Conservation (phyloP, 345 rosid genomes). For the Ceriops tagal region DNA sequence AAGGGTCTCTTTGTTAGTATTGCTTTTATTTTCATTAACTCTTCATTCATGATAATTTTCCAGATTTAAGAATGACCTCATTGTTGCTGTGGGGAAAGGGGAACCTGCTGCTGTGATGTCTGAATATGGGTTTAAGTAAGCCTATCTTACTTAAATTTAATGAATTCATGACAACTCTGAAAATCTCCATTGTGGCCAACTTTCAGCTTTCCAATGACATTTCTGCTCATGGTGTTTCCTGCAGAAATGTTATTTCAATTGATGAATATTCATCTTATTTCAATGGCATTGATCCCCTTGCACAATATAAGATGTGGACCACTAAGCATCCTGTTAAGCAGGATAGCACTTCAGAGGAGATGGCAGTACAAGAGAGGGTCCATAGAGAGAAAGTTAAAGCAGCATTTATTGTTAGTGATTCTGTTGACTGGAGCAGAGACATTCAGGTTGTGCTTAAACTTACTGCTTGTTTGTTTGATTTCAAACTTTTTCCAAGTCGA, state of each 20-base stretch:
- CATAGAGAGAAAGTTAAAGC: slow-evolving; percentile 64
- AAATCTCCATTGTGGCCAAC: background rate
- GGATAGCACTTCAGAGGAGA: slow-evolving; percentile 15
- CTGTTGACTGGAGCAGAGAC: slow-evolving; percentile 94
- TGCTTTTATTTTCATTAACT: background rate
- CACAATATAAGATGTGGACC: slow-evolving; percentile 60
- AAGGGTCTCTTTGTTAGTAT: background rate
- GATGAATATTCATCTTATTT: slow-evolving; percentile 77
- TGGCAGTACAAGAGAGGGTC: slow-evolving; percentile 23
- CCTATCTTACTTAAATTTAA: slow-evolving; percentile 2
- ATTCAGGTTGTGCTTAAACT: slow-evolving; percentile 56
- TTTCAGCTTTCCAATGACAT: slow-evolving; percentile 9
- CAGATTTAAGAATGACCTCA: slow-evolving; percentile 64
- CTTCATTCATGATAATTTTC: background rate
- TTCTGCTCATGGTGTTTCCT: background rate
- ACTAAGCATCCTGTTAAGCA: slow-evolving; percentile 24
- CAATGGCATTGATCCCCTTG: slow-evolving; percentile 78
- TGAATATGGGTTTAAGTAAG: slow-evolving; percentile 78
- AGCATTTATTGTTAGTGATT: slow-evolving; percentile 80
- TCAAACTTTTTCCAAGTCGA: background rate
- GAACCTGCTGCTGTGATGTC: slow-evolving; percentile 86
- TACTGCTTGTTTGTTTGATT: slow-evolving; percentile 1
- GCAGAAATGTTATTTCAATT: slow-evolving; percentile 79
- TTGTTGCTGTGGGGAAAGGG: slow-evolving; percentile 89
- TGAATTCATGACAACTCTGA: background rate